Conservation (phyloP, 371 early-diverging fungal species). For the Circinella umbellata region DNA sequence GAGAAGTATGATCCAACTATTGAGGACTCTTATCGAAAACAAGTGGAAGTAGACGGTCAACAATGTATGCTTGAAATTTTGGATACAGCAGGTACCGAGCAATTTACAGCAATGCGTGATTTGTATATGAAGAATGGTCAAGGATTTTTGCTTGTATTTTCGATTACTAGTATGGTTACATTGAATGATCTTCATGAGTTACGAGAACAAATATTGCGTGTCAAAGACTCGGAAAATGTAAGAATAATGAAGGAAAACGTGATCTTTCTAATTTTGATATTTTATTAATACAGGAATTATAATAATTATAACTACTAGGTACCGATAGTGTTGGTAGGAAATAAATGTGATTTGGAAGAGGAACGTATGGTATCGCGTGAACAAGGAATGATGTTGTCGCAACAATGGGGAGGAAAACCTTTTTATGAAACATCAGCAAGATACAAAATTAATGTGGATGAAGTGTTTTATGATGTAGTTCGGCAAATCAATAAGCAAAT, state of each 20-base stretch:
- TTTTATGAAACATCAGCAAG: constrained; percentile 89
- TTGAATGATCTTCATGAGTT: constrained; percentile 82
- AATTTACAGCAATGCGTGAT: constrained; percentile 93
- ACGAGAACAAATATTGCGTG: constrained; percentile 81
- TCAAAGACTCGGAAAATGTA: constrained; percentile 82
- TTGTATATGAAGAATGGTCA: constrained; percentile 94
- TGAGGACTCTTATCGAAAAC: constrained; percentile 90
- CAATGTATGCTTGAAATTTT: constrained; percentile 91
- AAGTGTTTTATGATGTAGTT: constrained; percentile 68
- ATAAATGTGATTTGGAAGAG: constrained; percentile 85
- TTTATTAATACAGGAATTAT: too few species aligned
- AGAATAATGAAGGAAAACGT: neutral
- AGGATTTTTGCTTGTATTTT: constrained; percentile 89
- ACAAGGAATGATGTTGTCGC: constrained; percentile 66
- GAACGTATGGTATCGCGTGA: constrained; percentile 81
- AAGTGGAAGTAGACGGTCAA: constrained; percentile 85
- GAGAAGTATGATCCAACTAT: constrained; percentile 86
- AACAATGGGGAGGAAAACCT: constrained; percentile 74
- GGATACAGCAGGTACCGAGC: constrained; percentile 90
- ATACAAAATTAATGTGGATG: constrained; percentile 85
- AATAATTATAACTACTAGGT: constrained; percentile 51
- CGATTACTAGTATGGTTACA: constrained; percentile 82
- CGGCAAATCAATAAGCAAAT: constrained; percentile 61
- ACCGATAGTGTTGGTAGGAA: constrained; percentile 86
- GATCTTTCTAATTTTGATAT: neutral